Conservation (phyloP, 208 protist genomes). For the Wallacemonas collosoma region DNA sequence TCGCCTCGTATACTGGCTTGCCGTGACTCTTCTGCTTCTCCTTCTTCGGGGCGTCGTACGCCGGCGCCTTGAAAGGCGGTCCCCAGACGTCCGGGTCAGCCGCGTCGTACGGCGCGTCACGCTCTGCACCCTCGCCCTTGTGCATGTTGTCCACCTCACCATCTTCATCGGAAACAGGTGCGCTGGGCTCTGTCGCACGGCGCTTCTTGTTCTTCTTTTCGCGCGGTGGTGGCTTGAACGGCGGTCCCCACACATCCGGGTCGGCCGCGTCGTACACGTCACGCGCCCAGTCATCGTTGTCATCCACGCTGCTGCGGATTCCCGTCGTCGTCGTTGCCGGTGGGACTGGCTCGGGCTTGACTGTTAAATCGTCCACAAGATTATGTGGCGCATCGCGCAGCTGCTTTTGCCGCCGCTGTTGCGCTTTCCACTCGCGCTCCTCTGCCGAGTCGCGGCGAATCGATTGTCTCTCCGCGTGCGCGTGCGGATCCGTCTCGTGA, state of each 20-base stretch:
- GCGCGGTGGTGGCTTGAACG: constrained; percentile 1
- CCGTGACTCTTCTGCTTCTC: not conserved
- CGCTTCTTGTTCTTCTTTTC: not conserved
- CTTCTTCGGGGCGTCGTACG: constrained; percentile 9
- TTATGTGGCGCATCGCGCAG: not conserved
- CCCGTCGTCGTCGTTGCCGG: not conserved
- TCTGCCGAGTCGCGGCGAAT: constrained; percentile 11
- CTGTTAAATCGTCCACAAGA: not conserved
- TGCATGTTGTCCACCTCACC: not conserved
- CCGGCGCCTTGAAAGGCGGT: constrained; percentile 4
- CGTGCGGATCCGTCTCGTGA: not conserved
- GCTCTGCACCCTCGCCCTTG: no score
- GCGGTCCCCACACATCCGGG: constrained; percentile 12
- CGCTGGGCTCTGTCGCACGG: not conserved
- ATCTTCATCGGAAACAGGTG: not conserved
- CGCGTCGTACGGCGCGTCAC: not conserved
- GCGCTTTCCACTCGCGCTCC: not conserved
- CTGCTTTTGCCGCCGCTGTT: not conserved
- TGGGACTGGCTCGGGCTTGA: no score
- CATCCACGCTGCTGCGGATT: not conserved
- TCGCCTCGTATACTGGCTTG: not conserved
- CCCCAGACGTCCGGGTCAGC: constrained; percentile 10
- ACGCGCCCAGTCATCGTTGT: not conserved
- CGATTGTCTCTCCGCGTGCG: constrained; percentile 3
- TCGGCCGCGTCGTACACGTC: constrained; percentile 16